Base-by-base conservation (phyloP, 345 rosid species). In the Nephelium lappaceum region DNA sequence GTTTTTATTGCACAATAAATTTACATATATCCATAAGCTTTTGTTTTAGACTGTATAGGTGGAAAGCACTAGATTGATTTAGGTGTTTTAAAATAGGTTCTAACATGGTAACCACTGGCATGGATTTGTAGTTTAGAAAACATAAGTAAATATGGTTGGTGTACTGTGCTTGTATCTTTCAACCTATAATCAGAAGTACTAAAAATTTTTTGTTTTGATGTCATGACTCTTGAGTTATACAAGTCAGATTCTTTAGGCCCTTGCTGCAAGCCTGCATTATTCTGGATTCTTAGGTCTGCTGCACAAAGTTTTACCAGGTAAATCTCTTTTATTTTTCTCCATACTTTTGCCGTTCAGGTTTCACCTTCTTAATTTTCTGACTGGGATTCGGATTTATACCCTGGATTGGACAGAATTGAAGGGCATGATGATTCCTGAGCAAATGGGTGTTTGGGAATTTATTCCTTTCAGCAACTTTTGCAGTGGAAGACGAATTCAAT, bases 401-500 rank as follows among this genome's bases (percentile, higher is more conserved):
- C 8, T 51, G 43, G 3, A 25, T 71, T 71, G 42, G 62, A 24
- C 24, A 71, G 74, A 71, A 47, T 51, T 51, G 63, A 18, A 71
- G 74, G 62, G 45, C 38, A 51, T 51, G 62, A 18, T 49, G 41
- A 25, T 70, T 70, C 62, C 25, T 9, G 24, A 19, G 42, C 41
- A 71, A 71, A 71, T 27, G 42, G 38, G 51, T 45, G 15, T 47
- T 69, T 39, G 16, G 60, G 63, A 27, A 51, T 27, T 21, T 18
- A 7, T 51, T 53, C 62, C 53, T 51, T 66, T 27, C 62, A 7
- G 43, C 62, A 51, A 15, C 16, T 31, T 49, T 8, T 15, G 3
- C 5, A 0, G 21, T 49, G 41, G 25, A 25, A 21, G n/a, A 15
- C 25, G 73, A 70, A 49, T 70, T 16, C 24, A 25, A 27, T 49